These are phyloP conservation scores for Aphanocladium album DNA, from an alignment of 2,329 filamentous ascomycete genomes.

Conservation along the genomic window DNA sequence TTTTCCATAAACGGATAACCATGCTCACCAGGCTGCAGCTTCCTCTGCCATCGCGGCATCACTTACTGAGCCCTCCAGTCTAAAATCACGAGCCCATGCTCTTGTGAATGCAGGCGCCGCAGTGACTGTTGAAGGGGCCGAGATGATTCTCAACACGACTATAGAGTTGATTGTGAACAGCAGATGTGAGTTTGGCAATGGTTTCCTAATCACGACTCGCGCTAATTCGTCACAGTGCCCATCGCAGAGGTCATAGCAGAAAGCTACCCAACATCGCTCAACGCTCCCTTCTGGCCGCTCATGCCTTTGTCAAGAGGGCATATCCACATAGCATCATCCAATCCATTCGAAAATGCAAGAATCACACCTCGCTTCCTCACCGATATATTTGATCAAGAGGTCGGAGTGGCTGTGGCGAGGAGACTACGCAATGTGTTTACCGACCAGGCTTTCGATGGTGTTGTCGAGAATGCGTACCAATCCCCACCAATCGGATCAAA, in stretches of 20 bases:
- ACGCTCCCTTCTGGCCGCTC: slow-evolving; percentile 20
- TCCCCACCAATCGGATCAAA: slow-evolving; percentile 17
- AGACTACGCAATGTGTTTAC: slow-evolving; percentile 16
- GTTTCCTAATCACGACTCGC: neutral
- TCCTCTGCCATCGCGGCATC: neutral
- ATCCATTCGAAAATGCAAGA: slow-evolving; percentile 17
- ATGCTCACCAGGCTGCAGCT: neutral
- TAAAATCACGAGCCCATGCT: slow-evolving; percentile 16
- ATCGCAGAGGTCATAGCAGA: slow-evolving; percentile 19
- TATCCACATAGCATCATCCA: slow-evolving; percentile 19
- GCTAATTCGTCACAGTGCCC: slow-evolving; percentile 15
- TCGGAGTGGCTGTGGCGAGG: slow-evolving; percentile 16
- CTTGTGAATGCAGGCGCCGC: slow-evolving; percentile 20
- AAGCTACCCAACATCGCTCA: slow-evolving; percentile 14
- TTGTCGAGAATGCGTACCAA: slow-evolving; percentile 19
- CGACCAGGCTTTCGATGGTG: slow-evolving; percentile 14
- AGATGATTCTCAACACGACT: slow-evolving; percentile 18
- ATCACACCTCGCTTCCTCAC: slow-evolving; percentile 20
- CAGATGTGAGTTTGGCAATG: slow-evolving; percentile 5
- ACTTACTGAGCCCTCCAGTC: slow-evolving; percentile 1
- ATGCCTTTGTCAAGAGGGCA: slow-evolving; percentile 21
- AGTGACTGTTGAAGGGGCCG: slow-evolving; percentile 17
- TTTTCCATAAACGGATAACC: no score
- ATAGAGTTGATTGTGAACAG: slow-evolving; percentile 18
- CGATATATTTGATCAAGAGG: slow-evolving; percentile 19